Conservation (phyloP, 1,284 basidiomycete genomes). For the Heterobasidion parviporum region DNA sequence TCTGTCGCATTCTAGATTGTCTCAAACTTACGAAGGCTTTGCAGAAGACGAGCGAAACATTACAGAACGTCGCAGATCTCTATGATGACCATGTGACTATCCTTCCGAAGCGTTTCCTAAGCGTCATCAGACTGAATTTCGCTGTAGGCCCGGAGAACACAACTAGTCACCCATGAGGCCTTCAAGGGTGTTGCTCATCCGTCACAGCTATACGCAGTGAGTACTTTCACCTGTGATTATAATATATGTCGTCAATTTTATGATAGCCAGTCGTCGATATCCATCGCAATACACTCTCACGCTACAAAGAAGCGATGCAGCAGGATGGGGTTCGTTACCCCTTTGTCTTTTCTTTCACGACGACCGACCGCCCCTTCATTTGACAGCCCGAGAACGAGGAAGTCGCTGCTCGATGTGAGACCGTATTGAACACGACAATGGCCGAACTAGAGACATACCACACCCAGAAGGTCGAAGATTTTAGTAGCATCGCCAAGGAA, state of each 20-base stretch:
- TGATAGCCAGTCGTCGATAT: constrained; percentile 62
- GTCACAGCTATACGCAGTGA: constrained; percentile 59
- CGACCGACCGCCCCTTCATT: neutral
- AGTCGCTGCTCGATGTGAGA: constrained; percentile 71
- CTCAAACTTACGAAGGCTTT: constrained; percentile 69
- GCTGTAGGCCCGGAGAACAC: constrained; percentile 56
- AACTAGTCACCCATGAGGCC: constrained; percentile 67
- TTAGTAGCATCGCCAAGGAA: constrained; percentile 47
- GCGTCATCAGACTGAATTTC: neutral
- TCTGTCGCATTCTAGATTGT: constrained; percentile 42
- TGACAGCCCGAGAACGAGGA: constrained; percentile 48
- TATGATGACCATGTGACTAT: constrained; percentile 64
- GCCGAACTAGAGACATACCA: constrained; percentile 82
- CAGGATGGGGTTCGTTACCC: constrained; percentile 29
- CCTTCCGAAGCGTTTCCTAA: neutral
- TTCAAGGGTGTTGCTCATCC: constrained; percentile 73
- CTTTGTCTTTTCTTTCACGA: constrained; percentile 2
- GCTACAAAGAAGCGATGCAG: constrained; percentile 47
- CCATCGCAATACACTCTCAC: constrained; percentile 55
- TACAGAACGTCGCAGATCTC: constrained; percentile 69
- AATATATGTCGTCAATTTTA: neutral
- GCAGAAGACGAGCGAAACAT: constrained; percentile 67
- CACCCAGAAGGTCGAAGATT: constrained; percentile 64
- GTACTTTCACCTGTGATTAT: constrained; percentile 7
- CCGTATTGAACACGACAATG: constrained; percentile 81